phyloP scores from a whole-genome alignment of 2,329 filamentous ascomycete genomes.

The Colletotrichum neosansevieriae region DNA sequence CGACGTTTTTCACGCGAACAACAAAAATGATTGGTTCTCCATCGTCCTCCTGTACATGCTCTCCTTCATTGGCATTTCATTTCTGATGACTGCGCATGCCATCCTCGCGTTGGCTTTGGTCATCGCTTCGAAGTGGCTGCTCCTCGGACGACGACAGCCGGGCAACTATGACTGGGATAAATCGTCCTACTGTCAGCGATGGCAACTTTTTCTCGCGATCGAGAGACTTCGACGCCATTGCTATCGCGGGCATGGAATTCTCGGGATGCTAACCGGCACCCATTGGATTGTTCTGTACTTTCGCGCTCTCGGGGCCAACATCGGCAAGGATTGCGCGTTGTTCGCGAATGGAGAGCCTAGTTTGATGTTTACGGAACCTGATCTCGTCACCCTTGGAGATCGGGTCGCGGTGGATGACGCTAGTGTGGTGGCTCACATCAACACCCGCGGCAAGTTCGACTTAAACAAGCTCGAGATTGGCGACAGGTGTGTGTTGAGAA shows the following conservation, averaged over 20 bases:
- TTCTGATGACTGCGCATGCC: slow-evolving; percentile 57
- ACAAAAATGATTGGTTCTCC: slow-evolving; percentile 45
- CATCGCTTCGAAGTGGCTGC: slow-evolving; percentile 62
- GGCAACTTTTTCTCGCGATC: slow-evolving; percentile 66
- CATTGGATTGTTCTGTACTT: slow-evolving; percentile 66
- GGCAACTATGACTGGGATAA: slow-evolving; percentile 71
- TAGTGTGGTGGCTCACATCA: slow-evolving; percentile 67
- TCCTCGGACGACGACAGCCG: slow-evolving; percentile 62
- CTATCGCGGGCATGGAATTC: slow-evolving; percentile 62
- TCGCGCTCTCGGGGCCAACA: slow-evolving; percentile 63
- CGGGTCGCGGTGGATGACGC: slow-evolving; percentile 67
- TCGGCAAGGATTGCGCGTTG: slow-evolving; percentile 66
- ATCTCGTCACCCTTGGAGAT: slow-evolving; percentile 65
- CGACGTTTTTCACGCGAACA: slow-evolving; percentile 42
- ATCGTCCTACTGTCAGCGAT: slow-evolving; percentile 67
- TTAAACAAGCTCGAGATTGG: slow-evolving; percentile 64
- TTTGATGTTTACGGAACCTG: slow-evolving; percentile 69
- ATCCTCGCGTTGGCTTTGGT: slow-evolving; percentile 57
- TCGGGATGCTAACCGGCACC: slow-evolving; percentile 66
- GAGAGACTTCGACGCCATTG: slow-evolving; percentile 64
- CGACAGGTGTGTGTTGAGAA: slow-evolving; percentile 63
- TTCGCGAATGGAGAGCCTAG: slow-evolving; percentile 65
- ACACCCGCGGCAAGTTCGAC: slow-evolving; percentile 68
- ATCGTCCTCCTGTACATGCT: slow-evolving; percentile 55
- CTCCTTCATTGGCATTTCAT: slow-evolving; percentile 54